phyloP scores from a whole-genome alignment of 257 asterid genomes.

The Solanum peruvianum region DNA sequence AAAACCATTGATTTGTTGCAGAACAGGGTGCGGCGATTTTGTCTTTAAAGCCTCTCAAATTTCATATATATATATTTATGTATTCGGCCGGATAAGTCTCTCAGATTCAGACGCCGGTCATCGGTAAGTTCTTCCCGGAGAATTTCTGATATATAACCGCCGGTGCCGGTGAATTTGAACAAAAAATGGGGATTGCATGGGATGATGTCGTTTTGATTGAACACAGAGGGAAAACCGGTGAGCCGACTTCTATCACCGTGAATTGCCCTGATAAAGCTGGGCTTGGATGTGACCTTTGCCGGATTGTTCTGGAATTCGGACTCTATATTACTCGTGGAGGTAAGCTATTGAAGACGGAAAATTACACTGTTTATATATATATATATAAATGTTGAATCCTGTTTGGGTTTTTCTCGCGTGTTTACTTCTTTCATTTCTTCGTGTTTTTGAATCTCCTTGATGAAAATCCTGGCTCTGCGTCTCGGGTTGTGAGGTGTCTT shows the following conservation, averaged over 20 bases:
- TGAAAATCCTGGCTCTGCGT: background rate
- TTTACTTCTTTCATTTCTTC: background rate
- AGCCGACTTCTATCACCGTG: constrained; percentile 30
- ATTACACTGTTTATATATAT: background rate
- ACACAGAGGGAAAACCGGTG: constrained; percentile 22
- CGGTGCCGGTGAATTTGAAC: background rate
- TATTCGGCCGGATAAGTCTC: background rate
- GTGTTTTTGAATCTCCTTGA: background rate
- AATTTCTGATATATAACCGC: background rate
- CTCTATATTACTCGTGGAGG: constrained; percentile 38
- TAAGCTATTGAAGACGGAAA: background rate
- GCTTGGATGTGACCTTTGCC: constrained; percentile 34
- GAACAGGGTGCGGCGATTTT: background rate
- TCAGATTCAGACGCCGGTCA: background rate
- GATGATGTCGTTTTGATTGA: constrained; percentile 38
- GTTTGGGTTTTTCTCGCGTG: background rate
- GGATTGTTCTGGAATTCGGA: constrained; percentile 35
- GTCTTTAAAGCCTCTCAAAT: background rate
- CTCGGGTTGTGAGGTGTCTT: background rate
- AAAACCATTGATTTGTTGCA: background rate
- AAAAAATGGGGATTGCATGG: constrained; percentile 28
- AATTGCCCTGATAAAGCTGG: constrained; percentile 47
- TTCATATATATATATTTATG: background rate
- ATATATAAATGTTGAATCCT: background rate
- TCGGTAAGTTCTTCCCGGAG: background rate